Base-by-base conservation (phyloP, 331 rosid genomes). In the Rhamnella rubrinervis region DNA sequence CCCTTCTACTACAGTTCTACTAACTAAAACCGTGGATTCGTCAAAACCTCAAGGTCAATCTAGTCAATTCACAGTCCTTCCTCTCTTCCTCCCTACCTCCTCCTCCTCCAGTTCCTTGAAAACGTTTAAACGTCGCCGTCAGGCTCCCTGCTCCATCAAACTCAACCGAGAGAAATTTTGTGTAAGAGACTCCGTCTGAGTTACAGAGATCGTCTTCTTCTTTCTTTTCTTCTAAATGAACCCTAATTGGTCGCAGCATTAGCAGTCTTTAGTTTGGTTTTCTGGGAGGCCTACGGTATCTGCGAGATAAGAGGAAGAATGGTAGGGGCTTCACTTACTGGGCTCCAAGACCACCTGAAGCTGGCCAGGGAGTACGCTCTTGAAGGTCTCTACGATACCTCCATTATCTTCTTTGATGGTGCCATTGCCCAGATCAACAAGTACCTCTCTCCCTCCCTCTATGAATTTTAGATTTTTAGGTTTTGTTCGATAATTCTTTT, bases 391-490 rank as follows among this genome's bases (percentile, higher is more conserved):
- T 95, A 95, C 68, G 99, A 95, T 63, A 87, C 96, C 61, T 95
- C 99, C 38, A 78, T 87, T 21, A 95, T 95, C 89, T 91, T 95
- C 85, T 95, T 95, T 72, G 97, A 95, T 10, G 99, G 99, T 2
- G 97, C 96, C 61, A 64, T 95, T 73, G 92, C 99, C 19, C 99
- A 95, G 88, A 89, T 95, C 87, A 91, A 95, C 89, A 95, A 86
- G 97, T 93, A 83, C 60, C 20, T 61, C 5, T 59, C 68, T 67
- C 13, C 12, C 15, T 17, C 16, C 25, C 37, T 66, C 31, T n/a
- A 20, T n/a, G 3, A 58, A 12, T 35, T 20, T 51, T 17, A 15
- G 21, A 28, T 59, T 59, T 59, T 63, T 56, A 40, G 74, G 67
- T 46, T 75, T 67, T 46, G 38, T 17, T 8, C 52, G 2, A 66